Evolutionary conservation across 169 alveolate genomes (phyloP), one percentile per base, ranked within the genome.

Genomic region (Plasmodium blacklocki): DNA sequence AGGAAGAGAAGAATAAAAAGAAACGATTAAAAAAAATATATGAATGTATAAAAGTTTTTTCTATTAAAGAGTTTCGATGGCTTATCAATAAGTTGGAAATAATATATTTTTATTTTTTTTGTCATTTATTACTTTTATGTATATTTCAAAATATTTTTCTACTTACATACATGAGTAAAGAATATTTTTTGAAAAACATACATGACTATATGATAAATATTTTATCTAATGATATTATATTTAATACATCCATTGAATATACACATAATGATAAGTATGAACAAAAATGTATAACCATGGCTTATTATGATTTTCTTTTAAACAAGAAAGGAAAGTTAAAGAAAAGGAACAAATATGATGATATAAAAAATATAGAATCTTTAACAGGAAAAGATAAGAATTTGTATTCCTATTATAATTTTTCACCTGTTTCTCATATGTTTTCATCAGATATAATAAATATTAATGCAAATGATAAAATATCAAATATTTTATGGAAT

Each of bases 201-300:
- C 74, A 39, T 49, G 23, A 45, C 58, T 50, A 19, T 43, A 39
- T 78, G 32, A 39, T 32, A 64, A 78, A 32, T 78, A 58, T n/a
- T 70, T 50, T 52, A 78, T 45, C 64, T n/a, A 63, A 45, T 43
- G 72, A 59, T 19, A 49, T 29, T 26, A 54, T 50, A 19, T 26
- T 50, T n/a, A 43, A 19, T 52, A 45, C 60, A 50, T n/a, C 43
- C 32, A 78, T 76, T 8, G 67, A 47, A 50, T 66, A 54, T 54
- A 19, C 67, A 18, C 32, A 15, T 49, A 70, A 78, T 67, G 56
- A 78, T 68, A 59, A 78, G 67, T 66, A 78, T 78, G 89, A 50
- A 39, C 49, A n/a, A 50, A 59, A 50, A 64, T 11, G 56, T 43
- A 64, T 49, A 18, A 78, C 21, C 64, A 78, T 78, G 76, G 54